Conservation (phyloP, 129 eudicot species). For the Ambrosia trifida region DNA sequence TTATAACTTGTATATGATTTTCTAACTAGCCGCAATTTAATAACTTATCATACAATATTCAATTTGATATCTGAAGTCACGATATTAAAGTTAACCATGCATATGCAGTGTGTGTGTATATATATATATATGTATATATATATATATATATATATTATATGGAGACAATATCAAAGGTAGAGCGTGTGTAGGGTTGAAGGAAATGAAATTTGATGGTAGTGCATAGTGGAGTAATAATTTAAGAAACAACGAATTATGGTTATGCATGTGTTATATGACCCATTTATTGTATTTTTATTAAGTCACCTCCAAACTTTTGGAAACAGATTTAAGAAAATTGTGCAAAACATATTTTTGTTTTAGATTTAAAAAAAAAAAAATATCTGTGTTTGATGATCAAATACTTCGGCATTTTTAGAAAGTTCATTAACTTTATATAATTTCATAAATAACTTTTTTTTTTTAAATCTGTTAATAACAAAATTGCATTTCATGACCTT, state of each 20-base stretch:
- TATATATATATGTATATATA: not conserved
- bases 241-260: conserved; percentile 33
- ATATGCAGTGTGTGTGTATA: not conserved
- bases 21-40: not conserved
- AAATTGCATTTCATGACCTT: too few relatives aligned
- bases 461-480: too few relatives aligned
- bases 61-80: conserved; percentile 3
- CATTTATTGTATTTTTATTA: conserved; percentile 16
- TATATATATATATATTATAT: not conserved
- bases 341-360: not conserved
- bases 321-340: not conserved
- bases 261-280: conserved; percentile 42
- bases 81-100: not conserved
- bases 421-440: too few relatives aligned
- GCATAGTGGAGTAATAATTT: conserved; percentile 31
- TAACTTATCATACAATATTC: conserved; percentile 1
- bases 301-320: conserved; percentile 29
- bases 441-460: too few relatives aligned
- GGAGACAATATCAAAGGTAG: conserved; percentile 7
- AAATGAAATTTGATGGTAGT: conserved; percentile 29
- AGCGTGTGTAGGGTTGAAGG: conserved; percentile 42
- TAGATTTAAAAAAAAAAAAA: too few relatives aligned
- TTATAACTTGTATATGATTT: not conserved
- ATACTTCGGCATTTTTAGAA: too few relatives aligned
- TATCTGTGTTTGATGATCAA: not conserved